Percentiles rank a stretch among this genome's conserved stretches.
Evolutionary conservation across 306 rosid species (phyloP).

Genomic region (Echinosophora koreensis): DNA sequence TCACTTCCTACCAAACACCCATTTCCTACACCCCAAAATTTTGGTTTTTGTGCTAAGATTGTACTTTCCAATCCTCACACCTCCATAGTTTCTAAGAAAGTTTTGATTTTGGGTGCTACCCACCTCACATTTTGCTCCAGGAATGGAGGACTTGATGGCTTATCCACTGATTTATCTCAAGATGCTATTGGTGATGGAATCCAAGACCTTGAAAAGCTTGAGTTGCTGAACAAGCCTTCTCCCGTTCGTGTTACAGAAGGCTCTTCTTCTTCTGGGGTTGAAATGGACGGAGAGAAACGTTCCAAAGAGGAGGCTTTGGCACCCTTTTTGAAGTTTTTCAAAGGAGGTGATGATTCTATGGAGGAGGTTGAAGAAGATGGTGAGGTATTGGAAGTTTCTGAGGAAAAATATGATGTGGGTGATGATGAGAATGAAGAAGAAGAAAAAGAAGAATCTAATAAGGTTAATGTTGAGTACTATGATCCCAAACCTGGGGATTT

Average conservation of each 20-base stretch:
- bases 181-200: constrained; percentile 49
- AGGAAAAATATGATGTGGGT: constrained; percentile 50
- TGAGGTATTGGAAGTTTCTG: constrained; percentile 48
- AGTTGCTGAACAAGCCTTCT: constrained; percentile 78
- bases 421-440: constrained; percentile 55
- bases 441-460: constrained; percentile 56
- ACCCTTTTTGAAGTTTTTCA: constrained; percentile 90
- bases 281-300: constrained; percentile 46
- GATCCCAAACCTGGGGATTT: constrained; percentile 95
- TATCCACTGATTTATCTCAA: constrained; percentile 59
- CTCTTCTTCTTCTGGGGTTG: constrained; percentile 54
- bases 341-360: constrained; percentile 58
- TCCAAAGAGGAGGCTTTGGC: constrained; percentile 73
- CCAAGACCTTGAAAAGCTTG: constrained; percentile 70
- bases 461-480: constrained; percentile 80
- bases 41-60: constrained; percentile 38
- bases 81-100: constrained; percentile 53
- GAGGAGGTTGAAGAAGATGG: constrained; percentile 55
- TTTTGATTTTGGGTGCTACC: constrained; percentile 49
- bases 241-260: constrained; percentile 57
- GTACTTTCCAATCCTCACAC: constrained; percentile 25
- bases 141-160: constrained; percentile 63
- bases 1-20: constrained; percentile 39
- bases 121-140: constrained; percentile 64
- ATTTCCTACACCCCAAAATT: constrained; percentile 35